Conservation (phyloP, 1,284 basidiomycete genomes). For the Schizopora paradoxa region DNA sequence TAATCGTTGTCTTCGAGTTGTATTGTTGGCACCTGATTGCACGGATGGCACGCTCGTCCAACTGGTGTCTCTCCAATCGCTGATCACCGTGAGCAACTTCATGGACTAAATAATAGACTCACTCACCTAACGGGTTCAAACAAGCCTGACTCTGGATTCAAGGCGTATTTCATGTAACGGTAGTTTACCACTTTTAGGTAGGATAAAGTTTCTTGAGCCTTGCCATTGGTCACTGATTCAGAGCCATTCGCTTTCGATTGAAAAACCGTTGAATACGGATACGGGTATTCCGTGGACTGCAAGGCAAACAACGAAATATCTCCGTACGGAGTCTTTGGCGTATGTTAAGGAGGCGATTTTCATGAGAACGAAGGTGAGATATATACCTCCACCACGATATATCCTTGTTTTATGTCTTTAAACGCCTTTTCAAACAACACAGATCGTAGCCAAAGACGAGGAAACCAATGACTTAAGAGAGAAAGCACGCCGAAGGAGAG, state of each 20-base stretch:
- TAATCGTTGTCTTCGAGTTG: constrained; percentile 58
- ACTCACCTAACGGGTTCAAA: constrained; percentile 79
- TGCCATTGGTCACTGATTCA: constrained; percentile 27
- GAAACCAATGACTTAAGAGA: constrained; percentile 91
- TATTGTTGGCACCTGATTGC: constrained; percentile 55
- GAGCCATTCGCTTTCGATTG: constrained; percentile 29
- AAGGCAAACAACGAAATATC: constrained; percentile 77
- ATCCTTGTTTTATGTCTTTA: constrained; percentile 61
- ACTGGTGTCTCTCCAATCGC: constrained; percentile 87
- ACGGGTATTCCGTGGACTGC: constrained; percentile 64
- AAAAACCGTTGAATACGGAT: constrained; percentile 77
- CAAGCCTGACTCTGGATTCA: constrained; percentile 80
- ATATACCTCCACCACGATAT: constrained; percentile 87
- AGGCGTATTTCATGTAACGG: constrained; percentile 86
- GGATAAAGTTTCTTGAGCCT: constrained; percentile 35
- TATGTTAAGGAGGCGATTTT: constrained; percentile 16
- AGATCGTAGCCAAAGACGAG: constrained; percentile 83
- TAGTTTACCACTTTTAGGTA: constrained; percentile 67
- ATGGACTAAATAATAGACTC: not conserved
- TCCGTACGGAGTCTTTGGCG: constrained; percentile 67
- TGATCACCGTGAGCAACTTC: constrained; percentile 29
- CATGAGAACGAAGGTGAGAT: constrained; percentile 4
- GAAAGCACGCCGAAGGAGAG: constrained; percentile 73
- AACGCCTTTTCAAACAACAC: constrained; percentile 86
- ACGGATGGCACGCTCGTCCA: constrained; percentile 67